Evolutionary conservation across 208 protist species (phyloP).

Genomic region (Trypanosoma conorhini): DNA sequence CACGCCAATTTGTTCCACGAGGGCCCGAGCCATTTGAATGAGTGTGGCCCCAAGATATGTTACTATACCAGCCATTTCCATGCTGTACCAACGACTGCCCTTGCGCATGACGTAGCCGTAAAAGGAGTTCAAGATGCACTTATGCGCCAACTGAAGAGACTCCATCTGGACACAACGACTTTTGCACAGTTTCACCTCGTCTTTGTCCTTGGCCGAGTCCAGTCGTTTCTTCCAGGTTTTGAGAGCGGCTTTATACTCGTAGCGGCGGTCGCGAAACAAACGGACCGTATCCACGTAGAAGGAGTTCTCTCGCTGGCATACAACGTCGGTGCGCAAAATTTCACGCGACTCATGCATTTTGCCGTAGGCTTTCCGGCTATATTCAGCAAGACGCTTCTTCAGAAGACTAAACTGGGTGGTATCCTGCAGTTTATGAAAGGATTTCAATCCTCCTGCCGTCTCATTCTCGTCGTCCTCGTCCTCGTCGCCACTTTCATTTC

Average conservation of each 20-base stretch:
- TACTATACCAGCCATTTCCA: constrained; percentile 99
- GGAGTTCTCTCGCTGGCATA: constrained; percentile 99
- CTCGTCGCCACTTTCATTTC: constrained; percentile 31
- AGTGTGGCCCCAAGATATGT: constrained; percentile 98
- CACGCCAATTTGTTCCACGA: constrained; percentile 98
- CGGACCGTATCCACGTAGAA: constrained; percentile 99
- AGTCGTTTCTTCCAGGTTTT: constrained; percentile 97
- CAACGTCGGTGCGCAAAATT: constrained; percentile 90
- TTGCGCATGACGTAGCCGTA: constrained; percentile 99
- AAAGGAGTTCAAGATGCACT: constrained; percentile 99
- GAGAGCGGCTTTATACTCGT: constrained; percentile 98
- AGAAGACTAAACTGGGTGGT: constrained; percentile 93
- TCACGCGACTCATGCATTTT: constrained; percentile 95
- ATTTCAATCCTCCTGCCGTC: constrained; percentile 56
- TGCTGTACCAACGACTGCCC: constrained; percentile 99
- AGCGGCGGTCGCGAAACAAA: constrained; percentile 99
- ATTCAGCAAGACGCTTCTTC: constrained; percentile 96
- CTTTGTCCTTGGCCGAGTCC: constrained; percentile 74
- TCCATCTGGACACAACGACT: constrained; percentile 99
- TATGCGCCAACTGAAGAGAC: constrained; percentile 99
- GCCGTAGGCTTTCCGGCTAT: constrained; percentile 97
- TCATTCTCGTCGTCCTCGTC: constrained; percentile 46
- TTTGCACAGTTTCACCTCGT: constrained; percentile 89
- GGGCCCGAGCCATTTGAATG: constrained; percentile 97
- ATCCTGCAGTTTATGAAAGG: constrained; percentile 87